Conservation (phyloP, 75 land plant species). For the Isoetes taiwanensis region DNA sequence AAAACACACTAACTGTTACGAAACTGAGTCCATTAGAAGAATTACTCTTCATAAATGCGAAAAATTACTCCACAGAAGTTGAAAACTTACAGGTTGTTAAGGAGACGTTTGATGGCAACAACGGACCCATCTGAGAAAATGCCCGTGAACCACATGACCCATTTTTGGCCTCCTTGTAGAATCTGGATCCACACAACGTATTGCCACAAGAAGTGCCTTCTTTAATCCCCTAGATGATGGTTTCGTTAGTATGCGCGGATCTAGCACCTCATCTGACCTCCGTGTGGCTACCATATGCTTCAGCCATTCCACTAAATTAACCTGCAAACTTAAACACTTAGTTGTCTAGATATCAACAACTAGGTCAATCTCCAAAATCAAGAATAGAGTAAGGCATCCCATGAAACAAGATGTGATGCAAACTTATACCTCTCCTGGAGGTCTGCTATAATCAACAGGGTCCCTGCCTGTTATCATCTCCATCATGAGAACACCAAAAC, state of each 20-base stretch:
- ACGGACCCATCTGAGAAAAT: conserved; percentile 30
- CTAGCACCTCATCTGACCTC: background rate
- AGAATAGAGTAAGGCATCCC: too few relatives aligned
- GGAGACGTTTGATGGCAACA: conserved; percentile 69
- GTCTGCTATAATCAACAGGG: conserved; percentile 33
- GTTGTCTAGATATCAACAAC: too few relatives aligned
- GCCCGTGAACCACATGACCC: conserved; percentile 7
- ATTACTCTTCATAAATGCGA: too few relatives aligned
- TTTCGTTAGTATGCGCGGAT: background rate
- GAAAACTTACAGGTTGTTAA: conserved; percentile 72
- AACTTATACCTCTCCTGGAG: conserved; percentile 32
- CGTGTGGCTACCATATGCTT: background rate
- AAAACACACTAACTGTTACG: too few relatives aligned
- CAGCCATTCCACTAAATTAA: conserved; percentile 4
- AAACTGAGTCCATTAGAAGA: too few relatives aligned
- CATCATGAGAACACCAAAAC: conserved; percentile 42
- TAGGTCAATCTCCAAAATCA: too few relatives aligned
- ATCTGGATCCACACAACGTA: conserved; percentile 6
- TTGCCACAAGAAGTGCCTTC: conserved; percentile 3
- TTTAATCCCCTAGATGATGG: background rate
- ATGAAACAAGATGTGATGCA: too few relatives aligned
- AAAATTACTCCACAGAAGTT: too few relatives aligned
- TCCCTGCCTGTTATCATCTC: conserved; percentile 33
- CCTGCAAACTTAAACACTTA: background rate
- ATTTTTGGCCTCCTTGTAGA: conserved; percentile 1